Conservation (phyloP, 78 protist genomes). For the Dictyostelium firmibasis region DNA sequence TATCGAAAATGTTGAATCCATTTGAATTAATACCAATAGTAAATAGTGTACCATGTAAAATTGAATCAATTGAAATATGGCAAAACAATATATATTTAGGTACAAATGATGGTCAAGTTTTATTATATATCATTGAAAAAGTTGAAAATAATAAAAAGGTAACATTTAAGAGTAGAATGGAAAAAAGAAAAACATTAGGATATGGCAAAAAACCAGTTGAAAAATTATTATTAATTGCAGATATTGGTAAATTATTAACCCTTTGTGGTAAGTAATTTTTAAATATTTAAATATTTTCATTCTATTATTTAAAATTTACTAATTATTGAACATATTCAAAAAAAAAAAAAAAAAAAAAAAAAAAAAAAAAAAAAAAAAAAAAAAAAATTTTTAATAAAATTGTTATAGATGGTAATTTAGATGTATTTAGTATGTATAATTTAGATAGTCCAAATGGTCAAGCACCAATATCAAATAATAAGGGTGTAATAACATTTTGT, state of each 20-base stretch:
- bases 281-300: not conserved
- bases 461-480: not conserved
- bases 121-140: slow-evolving; percentile 59
- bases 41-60: slow-evolving; percentile 55
- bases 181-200: slow-evolving; percentile 35
- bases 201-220: slow-evolving; percentile 73
- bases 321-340: too few relatives aligned
- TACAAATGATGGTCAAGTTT: slow-evolving; percentile 70
- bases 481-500: slow-evolving; percentile 59
- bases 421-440: slow-evolving; percentile 66
- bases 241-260: slow-evolving; percentile 69
- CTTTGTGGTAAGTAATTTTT: slow-evolving; percentile 55
- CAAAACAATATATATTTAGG: slow-evolving; percentile 67
- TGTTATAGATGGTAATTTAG: slow-evolving; percentile 62
- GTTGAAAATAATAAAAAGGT: slow-evolving; percentile 52
- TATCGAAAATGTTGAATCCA: slow-evolving; percentile 28
- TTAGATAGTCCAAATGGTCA: slow-evolving; percentile 44
- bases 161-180: slow-evolving; percentile 56
- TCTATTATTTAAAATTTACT: not conserved
- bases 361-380: not conserved
- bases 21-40: slow-evolving; percentile 61
- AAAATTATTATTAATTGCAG: slow-evolving; percentile 45
- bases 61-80: slow-evolving; percentile 73
- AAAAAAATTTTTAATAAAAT: too few relatives aligned
- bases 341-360: not conserved